phyloP scores from a whole-genome alignment of 1,139 yeast genomes.

The Yamadazyma taylorii region DNA sequence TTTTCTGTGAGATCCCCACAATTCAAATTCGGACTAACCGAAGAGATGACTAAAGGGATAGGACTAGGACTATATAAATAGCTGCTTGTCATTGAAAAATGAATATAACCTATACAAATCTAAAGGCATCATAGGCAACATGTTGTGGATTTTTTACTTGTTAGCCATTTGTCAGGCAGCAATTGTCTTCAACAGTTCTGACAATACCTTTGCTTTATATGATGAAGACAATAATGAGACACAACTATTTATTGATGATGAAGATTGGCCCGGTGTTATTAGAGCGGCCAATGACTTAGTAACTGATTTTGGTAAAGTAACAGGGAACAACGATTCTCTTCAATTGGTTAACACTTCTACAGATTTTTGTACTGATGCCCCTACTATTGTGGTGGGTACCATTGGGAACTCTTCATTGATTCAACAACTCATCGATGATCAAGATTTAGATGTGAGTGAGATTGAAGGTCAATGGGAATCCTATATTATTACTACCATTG shows the following conservation, averaged over 20 bases:
- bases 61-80: not conserved
- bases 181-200: slow-evolving; percentile 9
- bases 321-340: slow-evolving; percentile 10
- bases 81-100: too few species aligned
- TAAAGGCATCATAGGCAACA: not conserved
- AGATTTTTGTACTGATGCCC: slow-evolving; percentile 2
- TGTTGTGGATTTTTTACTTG: slow-evolving; percentile 1
- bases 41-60: not conserved
- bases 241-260: slow-evolving; percentile 10
- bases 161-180: slow-evolving; percentile 6
- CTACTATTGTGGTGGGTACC: slow-evolving; percentile 18
- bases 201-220: slow-evolving; percentile 8
- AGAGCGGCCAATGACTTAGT: slow-evolving; percentile 13
- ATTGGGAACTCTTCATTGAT: slow-evolving; percentile 15
- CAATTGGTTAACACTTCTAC: slow-evolving; percentile 2
- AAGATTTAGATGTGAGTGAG: slow-evolving; percentile 10
- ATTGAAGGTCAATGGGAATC: slow-evolving; percentile 19
- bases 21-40: not conserved
- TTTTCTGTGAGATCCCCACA: too few species aligned
- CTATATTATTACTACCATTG: slow-evolving; percentile 11
- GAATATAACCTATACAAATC: not conserved
- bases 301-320: slow-evolving; percentile 10
- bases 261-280: slow-evolving; percentile 18
- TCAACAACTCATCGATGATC: slow-evolving; percentile 10
- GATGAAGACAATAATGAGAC: slow-evolving; percentile 5